Conservation (phyloP, 352 stramenopile species). For the Globisporangium recalcitrans region DNA sequence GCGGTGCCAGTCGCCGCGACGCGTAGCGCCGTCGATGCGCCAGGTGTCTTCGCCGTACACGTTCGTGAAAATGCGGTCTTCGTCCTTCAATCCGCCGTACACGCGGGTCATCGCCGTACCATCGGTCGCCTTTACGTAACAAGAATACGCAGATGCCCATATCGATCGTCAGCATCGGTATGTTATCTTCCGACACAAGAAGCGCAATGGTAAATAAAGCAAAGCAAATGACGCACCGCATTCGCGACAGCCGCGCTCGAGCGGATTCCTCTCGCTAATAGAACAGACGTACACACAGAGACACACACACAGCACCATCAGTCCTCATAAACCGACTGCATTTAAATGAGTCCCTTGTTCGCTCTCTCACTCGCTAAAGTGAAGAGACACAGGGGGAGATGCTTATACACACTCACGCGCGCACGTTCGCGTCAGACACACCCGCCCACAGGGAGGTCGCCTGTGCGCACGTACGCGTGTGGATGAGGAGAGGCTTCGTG, state of each 20-base stretch:
- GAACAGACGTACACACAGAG: neutral
- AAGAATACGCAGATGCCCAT: neutral
- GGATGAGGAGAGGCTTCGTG: neutral
- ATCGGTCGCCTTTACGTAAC: slow-evolving; percentile 29
- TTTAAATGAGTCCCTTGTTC: too few relatives aligned
- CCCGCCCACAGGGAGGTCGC: neutral
- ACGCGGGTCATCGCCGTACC: slow-evolving; percentile 68
- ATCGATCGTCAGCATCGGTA: neutral
- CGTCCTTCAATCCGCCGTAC: slow-evolving; percentile 96
- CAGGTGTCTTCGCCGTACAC: slow-evolving; percentile 96
- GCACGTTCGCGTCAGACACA: too few relatives aligned
- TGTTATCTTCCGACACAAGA: neutral
- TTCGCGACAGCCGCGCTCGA: slow-evolving; percentile 34
- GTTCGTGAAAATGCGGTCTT: slow-evolving; percentile 99
- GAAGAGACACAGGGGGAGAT: too few relatives aligned
- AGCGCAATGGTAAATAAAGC: neutral
- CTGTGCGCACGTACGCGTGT: neutral
- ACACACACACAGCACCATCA: neutral
- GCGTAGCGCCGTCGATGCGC: slow-evolving; percentile 81
- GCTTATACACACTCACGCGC: neutral
- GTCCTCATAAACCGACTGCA: too few relatives aligned
- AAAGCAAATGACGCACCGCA: slow-evolving; percentile 20
- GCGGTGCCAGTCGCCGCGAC: slow-evolving; percentile 95
- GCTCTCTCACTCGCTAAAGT: too few relatives aligned
- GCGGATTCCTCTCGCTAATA: slow-evolving; percentile 17